Conservation (phyloP, 805 yeast genomes). For the Kregervanrija fluxuum region DNA sequence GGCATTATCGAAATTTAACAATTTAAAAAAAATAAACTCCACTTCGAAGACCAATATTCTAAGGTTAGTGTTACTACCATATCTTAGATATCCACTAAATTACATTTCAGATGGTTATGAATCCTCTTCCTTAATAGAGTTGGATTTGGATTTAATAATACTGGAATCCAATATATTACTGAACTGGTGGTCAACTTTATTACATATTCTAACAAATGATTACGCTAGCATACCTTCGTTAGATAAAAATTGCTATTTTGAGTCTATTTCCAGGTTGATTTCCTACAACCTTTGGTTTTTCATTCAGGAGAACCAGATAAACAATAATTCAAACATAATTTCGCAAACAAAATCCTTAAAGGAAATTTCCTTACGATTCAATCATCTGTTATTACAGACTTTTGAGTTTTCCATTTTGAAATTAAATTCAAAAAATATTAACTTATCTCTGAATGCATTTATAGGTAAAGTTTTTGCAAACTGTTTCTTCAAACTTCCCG, state of each 20-base stretch:
- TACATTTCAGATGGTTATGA: slow-evolving; percentile 3
- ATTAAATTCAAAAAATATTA: slow-evolving; percentile 41
- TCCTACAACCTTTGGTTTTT: slow-evolving; percentile 40
- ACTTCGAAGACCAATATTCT: slow-evolving; percentile 39
- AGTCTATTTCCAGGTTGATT: slow-evolving; percentile 44
- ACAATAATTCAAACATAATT: too few relatives aligned
- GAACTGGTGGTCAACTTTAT: slow-evolving; percentile 50
- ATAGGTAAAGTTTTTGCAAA: slow-evolving; percentile 67
- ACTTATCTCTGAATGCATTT: slow-evolving; percentile 56
- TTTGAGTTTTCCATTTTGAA: slow-evolving; percentile 43
- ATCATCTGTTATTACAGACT: slow-evolving; percentile 40
- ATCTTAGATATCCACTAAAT: slow-evolving; percentile 24
- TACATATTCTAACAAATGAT: slow-evolving; percentile 25
- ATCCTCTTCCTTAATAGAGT: slow-evolving; percentile 4
- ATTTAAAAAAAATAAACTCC: slow-evolving; percentile 26
- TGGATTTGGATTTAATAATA: slow-evolving; percentile 5
- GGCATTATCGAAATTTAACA: slow-evolving; percentile 36
- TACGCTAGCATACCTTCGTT: slow-evolving; percentile 31
- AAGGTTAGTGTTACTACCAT: slow-evolving; percentile 40
- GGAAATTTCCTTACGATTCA: slow-evolving; percentile 24
- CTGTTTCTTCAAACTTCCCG: slow-evolving; percentile 46
- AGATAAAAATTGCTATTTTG: slow-evolving; percentile 47
- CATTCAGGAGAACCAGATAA: not conserved
- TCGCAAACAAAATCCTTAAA: slow-evolving; percentile 7
- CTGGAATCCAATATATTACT: slow-evolving; percentile 19